These are phyloP conservation scores for Lobosporangium transversale DNA, from an alignment of 192 early-diverging fungal genomes.

Conservation along the genomic window DNA sequence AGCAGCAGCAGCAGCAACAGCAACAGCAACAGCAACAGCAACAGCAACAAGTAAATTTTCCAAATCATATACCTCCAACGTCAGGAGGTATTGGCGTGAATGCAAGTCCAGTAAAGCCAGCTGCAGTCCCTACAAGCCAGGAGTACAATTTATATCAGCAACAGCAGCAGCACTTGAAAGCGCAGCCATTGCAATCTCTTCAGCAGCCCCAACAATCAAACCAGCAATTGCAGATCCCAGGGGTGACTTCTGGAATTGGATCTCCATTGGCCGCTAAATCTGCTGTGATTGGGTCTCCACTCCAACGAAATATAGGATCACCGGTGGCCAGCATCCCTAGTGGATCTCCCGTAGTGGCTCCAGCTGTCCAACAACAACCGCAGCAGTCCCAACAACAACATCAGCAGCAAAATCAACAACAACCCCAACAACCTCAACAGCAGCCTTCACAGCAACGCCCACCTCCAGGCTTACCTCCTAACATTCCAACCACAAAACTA, in stretches of 20 bases:
- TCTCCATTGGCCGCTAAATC: slow-evolving; percentile 30
- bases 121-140: slow-evolving; percentile 16
- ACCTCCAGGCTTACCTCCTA: neutral
- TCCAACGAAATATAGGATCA: slow-evolving; percentile 35
- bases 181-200: slow-evolving; percentile 11
- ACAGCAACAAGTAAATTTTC: slow-evolving; percentile 2
- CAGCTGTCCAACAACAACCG: slow-evolving; percentile 15
- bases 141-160: slow-evolving; percentile 44
- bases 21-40: slow-evolving; percentile 10
- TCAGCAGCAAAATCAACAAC: too few relatives aligned
- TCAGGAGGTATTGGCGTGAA: neutral
- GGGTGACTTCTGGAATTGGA: slow-evolving; percentile 5
- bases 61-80: slow-evolving; percentile 1
- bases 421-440: too few relatives aligned
- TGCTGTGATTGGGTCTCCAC: slow-evolving; percentile 16
- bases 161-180: slow-evolving; percentile 28
- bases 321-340: slow-evolving; percentile 16
- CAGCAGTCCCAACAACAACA: too few relatives aligned
- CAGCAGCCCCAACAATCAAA: neutral
- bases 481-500: slow-evolving; percentile 6
- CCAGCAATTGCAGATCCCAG: slow-evolving; percentile 10
- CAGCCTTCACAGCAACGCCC: slow-evolving; percentile 21
- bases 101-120: slow-evolving; percentile 16
- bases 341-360: slow-evolving; percentile 28
- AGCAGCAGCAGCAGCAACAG: neutral